Conservation (phyloP, 306 rosid genomes). For the Ochetophila trinervis region DNA sequence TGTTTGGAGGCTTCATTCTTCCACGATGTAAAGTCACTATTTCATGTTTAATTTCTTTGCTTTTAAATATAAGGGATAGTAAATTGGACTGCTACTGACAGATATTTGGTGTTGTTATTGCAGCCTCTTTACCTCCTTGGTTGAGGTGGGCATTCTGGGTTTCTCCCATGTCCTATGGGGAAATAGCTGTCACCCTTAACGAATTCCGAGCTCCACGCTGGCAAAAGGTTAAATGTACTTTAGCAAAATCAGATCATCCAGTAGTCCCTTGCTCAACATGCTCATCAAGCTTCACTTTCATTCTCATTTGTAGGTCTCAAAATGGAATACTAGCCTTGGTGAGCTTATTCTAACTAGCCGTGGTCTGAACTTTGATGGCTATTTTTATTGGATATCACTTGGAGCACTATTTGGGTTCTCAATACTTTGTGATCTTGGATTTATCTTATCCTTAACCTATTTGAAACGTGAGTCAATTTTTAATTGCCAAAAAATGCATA, state of each 20-base stretch:
- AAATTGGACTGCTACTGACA: background rate
- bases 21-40: slow-evolving; percentile 22
- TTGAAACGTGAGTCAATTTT: slow-evolving; percentile 35
- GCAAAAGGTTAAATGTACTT: slow-evolving; percentile 23
- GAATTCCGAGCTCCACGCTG: slow-evolving; percentile 41
- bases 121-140: slow-evolving; percentile 37
- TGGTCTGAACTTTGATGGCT: slow-evolving; percentile 37
- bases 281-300: slow-evolving; percentile 1
- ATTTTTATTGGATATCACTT: slow-evolving; percentile 46
- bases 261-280: slow-evolving; percentile 1
- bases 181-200: slow-evolving; percentile 28
- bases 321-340: slow-evolving; percentile 32
- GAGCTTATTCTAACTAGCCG: slow-evolving; percentile 31
- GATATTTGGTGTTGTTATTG: background rate
- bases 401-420: slow-evolving; percentile 39
- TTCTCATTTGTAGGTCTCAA: slow-evolving; percentile 19
- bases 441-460: slow-evolving; percentile 37
- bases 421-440: slow-evolving; percentile 40
- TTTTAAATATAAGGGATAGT: background rate
- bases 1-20: slow-evolving; percentile 35
- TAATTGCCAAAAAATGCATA: slow-evolving; percentile 16
- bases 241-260: slow-evolving; percentile 7
- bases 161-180: slow-evolving; percentile 34
- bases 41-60: background rate
- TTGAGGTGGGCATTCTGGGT: slow-evolving; percentile 41